phyloP scores from a whole-genome alignment of 2,329 filamentous ascomycete species.

The Verticillium longisporum region DNA sequence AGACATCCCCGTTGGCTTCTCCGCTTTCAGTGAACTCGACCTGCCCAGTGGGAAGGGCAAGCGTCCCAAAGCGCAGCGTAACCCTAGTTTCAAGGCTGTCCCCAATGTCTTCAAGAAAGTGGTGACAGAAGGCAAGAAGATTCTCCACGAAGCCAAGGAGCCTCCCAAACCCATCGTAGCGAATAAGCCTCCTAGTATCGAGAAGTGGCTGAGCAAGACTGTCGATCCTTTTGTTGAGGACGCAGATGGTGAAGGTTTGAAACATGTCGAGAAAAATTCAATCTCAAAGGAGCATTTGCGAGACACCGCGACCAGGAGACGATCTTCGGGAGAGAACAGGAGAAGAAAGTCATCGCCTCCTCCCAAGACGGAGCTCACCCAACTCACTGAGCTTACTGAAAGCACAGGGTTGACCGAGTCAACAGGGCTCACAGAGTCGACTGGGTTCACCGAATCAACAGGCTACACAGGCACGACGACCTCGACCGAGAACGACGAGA shows the following conservation, averaged over 20 bases:
- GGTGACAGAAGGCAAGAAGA: slow-evolving; percentile 57
- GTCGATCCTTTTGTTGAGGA: slow-evolving; percentile 55
- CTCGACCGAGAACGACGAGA: slow-evolving; percentile 9
- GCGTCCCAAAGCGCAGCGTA: slow-evolving; percentile 42
- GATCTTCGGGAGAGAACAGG: slow-evolving; percentile 16
- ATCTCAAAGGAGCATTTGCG: slow-evolving; percentile 23
- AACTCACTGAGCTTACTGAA: slow-evolving; percentile 7
- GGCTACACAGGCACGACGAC: slow-evolving; percentile 5
- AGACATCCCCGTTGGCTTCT: slow-evolving; percentile 57
- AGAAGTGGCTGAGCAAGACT: slow-evolving; percentile 58
- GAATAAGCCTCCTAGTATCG: slow-evolving; percentile 57
- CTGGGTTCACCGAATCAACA: not conserved
- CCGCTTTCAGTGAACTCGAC: slow-evolving; percentile 60
- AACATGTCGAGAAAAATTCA: slow-evolving; percentile 21
- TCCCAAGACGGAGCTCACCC: slow-evolving; percentile 16
- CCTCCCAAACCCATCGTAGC: slow-evolving; percentile 38
- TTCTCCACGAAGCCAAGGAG: slow-evolving; percentile 54
- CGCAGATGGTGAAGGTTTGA: slow-evolving; percentile 10
- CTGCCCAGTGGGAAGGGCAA: slow-evolving; percentile 40
- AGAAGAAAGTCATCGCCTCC: slow-evolving; percentile 13
- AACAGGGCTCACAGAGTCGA: slow-evolving; percentile 7
- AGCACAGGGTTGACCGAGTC: slow-evolving; percentile 5
- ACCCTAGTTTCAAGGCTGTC: slow-evolving; percentile 51
- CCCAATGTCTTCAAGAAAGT: slow-evolving; percentile 61
- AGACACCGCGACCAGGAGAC: slow-evolving; percentile 13